Base-by-base conservation (phyloP, 768 basidiomycete species). In the Termitomyces sp. region DNA sequence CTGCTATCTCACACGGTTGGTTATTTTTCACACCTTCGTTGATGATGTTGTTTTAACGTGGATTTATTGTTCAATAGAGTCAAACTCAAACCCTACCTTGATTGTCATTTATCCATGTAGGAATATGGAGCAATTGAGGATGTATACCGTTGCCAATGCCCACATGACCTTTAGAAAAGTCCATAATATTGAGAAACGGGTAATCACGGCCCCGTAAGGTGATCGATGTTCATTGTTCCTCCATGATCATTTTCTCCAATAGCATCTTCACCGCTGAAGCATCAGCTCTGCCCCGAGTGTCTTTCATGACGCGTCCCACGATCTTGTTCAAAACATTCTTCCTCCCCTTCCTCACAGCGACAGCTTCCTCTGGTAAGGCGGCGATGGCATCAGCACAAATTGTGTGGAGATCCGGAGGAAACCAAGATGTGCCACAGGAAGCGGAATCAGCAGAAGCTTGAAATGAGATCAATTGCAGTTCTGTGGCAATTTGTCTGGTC, bases 301-400 rank as follows among this genome's bases (percentile, higher is more conserved):
- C 69, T 69, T 85, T 87, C 91, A 98, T 94, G 30, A 96, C 90
- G 63, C 82, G 77, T 0, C 94, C 94, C 1, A 95, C 77, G 44
- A 98, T 76, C 59, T 87, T 86, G 73, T 89, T 89, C 40, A 94
- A 61, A 5, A 91, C 91, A 57, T 86, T 88, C n/a, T 70, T 71
- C 53, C 88, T 87, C 0, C 95, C 94, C 17, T 73, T 73, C 15
- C 79, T 79, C 40, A 87, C 78, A 17, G 83, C 86, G 4, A 77
- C 76, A 2, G 79, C 84, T 65, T 93, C 89, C 41, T 75, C 71
- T 0, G 91, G 91, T 45, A 91, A 73, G 1, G 77, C 78, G 11
- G 71, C 68, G 31, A 97, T 84, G 1, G 86, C 87, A n/a, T 78
- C 71, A 46, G 67, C 64, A 67, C 93, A 92, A 52, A 91, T 70